Conservation (phyloP, 139 green algal species). For the Raphidocelis subcapitata region DNA sequence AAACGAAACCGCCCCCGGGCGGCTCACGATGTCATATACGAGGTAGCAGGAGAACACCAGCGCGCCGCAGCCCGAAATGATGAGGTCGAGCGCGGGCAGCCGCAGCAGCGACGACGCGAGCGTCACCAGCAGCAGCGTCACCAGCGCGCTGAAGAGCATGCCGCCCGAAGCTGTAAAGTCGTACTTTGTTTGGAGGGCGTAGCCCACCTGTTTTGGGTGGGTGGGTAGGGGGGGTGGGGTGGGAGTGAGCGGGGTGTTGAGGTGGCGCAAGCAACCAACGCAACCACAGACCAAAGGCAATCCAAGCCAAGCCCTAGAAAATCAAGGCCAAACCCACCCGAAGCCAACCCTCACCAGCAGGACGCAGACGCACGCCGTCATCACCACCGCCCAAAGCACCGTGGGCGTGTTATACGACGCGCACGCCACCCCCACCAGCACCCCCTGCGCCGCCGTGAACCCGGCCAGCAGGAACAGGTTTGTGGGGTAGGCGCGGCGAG, state of each 20-base stretch:
- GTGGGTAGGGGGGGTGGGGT: not conserved
- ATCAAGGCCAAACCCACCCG: too few relatives aligned
- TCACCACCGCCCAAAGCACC: conserved; percentile 22
- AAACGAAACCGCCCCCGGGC: too few relatives aligned
- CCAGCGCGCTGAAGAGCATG: conserved; percentile 25
- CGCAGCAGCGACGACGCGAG: conserved; percentile 17
- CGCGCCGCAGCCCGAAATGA: conserved; percentile 22
- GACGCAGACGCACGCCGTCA: conserved; percentile 21
- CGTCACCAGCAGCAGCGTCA: conserved; percentile 27
- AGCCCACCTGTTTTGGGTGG: not conserved
- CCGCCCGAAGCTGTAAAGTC: conserved; percentile 37
- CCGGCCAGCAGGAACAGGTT: conserved; percentile 20
- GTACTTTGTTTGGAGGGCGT: conserved; percentile 34
- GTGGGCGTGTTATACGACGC: conserved; percentile 12
- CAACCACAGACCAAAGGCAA: too few relatives aligned
- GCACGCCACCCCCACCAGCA: conserved; percentile 16
- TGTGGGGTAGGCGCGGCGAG: conserved; percentile 3
- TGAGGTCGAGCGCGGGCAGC: conserved; percentile 4
- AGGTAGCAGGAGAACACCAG: conserved; percentile 39
- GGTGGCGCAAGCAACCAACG: too few relatives aligned
- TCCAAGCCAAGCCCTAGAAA: too few relatives aligned
- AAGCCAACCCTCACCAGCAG: conserved; percentile 27
- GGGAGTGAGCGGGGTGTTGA: conserved; percentile 4
- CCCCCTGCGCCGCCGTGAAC: conserved; percentile 10
- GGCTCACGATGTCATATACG: conserved; percentile 39